phyloP scores from a whole-genome alignment of 345 rosid species.

The Passiflora organensis region DNA sequence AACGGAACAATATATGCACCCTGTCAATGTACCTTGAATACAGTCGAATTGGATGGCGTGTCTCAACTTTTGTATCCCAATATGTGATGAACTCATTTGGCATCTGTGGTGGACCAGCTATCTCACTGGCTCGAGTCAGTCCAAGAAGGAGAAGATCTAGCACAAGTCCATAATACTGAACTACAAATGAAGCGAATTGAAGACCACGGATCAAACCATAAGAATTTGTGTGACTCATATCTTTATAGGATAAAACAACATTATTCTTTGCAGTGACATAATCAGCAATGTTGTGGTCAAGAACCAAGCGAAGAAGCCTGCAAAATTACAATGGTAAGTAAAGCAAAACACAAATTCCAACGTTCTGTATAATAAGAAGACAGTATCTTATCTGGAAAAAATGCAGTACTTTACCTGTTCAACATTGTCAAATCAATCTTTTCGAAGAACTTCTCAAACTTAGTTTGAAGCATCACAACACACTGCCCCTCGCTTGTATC shows the following conservation, averaged over 20 bases:
- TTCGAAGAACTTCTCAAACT: constrained; percentile 96
- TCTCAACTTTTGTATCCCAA: constrained; percentile 98
- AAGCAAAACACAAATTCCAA: too few relatives aligned
- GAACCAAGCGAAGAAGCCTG: constrained; percentile 97
- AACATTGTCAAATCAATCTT: constrained; percentile 99
- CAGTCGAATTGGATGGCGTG: constrained; percentile 89
- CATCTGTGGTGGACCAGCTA: constrained; percentile 99
- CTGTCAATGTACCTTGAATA: constrained; percentile 94
- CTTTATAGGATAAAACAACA: constrained; percentile 98
- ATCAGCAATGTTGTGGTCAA: constrained; percentile 97
- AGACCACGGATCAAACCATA: constrained; percentile 99
- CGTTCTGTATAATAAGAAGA: not conserved
- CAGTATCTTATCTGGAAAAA: not conserved
- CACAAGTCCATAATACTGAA: constrained; percentile 94
- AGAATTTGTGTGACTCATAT: constrained; percentile 98
- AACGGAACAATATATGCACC: constrained; percentile 93
- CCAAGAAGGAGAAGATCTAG: constrained; percentile 96
- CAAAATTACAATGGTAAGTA: constrained; percentile 13
- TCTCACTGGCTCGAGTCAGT: constrained; percentile 96
- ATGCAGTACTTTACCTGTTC: constrained; percentile 67
- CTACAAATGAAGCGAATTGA: constrained; percentile 99
- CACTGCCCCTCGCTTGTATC: constrained; percentile 99
- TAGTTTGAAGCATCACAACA: constrained; percentile 99
- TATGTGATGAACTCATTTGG: constrained; percentile 97
- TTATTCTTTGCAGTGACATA: constrained; percentile 99